Evolutionary conservation across 306 rosid genomes (phyloP).

Genomic region (Cucurbita moschata): DNA sequence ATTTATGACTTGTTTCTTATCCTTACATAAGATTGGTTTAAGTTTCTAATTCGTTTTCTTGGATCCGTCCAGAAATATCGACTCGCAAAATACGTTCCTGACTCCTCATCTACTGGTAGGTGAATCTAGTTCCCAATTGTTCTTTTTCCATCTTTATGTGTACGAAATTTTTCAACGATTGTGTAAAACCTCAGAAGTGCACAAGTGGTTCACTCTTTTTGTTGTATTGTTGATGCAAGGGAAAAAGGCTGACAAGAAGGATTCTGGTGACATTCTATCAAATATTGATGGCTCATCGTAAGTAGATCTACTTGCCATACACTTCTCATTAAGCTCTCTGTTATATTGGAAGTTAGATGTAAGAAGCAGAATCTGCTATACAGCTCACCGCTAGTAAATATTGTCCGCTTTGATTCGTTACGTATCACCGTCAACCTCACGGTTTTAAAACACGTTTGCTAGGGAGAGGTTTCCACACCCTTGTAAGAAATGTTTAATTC

Average conservation of each 20-base stretch:
- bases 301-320: slow-evolving; percentile 25
- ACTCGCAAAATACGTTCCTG: slow-evolving; percentile 87
- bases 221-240: slow-evolving; percentile 45
- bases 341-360: neutral
- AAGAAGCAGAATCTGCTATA: neutral
- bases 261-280: slow-evolving; percentile 62
- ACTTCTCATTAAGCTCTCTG: slow-evolving; percentile 1
- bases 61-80: slow-evolving; percentile 76
- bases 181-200: neutral
- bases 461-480: too few relatives aligned
- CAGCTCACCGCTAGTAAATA: too few relatives aligned
- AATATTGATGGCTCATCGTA: slow-evolving; percentile 82
- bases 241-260: slow-evolving; percentile 82
- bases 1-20: neutral
- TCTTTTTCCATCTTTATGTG: slow-evolving; percentile 7
- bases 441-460: too few relatives aligned
- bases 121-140: slow-evolving; percentile 11
- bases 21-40: neutral
- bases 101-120: slow-evolving; percentile 78
- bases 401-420: too few relatives aligned
- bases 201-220: slow-evolving; percentile 15
- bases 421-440: too few relatives aligned
- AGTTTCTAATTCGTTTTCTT: slow-evolving; percentile 4
- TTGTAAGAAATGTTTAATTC: too few relatives aligned
- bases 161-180: neutral